Evolutionary conservation across 306 rosid species (phyloP), one percentile per base, ranked within the genome.

Genomic region (Prunus salicina): DNA sequence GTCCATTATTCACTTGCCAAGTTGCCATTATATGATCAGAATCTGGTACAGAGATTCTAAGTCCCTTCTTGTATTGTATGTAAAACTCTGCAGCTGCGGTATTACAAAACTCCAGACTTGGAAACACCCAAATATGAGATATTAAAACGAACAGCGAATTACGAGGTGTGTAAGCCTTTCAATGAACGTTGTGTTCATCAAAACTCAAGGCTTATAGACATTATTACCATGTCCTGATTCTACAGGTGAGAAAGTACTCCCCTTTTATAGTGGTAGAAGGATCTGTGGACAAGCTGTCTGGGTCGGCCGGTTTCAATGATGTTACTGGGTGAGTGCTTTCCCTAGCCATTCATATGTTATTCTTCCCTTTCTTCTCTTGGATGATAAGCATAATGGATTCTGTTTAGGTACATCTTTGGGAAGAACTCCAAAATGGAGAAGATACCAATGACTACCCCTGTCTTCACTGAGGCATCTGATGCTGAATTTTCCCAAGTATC

Each of bases 381-480:
- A 65, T 77, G 63, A 24, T 67, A 68, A 67, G 53, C 46, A 60
- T 57, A 58, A 71, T 19, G 79, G 67, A 61, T 55, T 67, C 16
- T 66, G 5, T 55, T 15, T 80, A 92, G 97, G 82, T 89, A 92
- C 76, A 95, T 95, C 81, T 92, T 95, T 69, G 97, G 97, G 56
- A 92, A 92, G 87, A 92, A 95, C 73, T 95, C 97, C 3, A 82
- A 81, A 25, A 47, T 28, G 55, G 97, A 90, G 84, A 95, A 90
- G 83, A 92, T 95, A 75, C 91, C 97, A 2, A 90, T 95, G 99
- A 95, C 99, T 55, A 92, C 99, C 74, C 97, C 99, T 0, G 97
- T 92, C 25, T 95, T 95, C 89, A 92, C 97, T 12, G 88, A 92
- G 86, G 87, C 93, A 67, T 72, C 61, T 65, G 92, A 89, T 83